Evolutionary conservation across 2,329 filamentous ascomycete genomes (phyloP).

Genomic region (Cladophialophora yegresii): DNA sequence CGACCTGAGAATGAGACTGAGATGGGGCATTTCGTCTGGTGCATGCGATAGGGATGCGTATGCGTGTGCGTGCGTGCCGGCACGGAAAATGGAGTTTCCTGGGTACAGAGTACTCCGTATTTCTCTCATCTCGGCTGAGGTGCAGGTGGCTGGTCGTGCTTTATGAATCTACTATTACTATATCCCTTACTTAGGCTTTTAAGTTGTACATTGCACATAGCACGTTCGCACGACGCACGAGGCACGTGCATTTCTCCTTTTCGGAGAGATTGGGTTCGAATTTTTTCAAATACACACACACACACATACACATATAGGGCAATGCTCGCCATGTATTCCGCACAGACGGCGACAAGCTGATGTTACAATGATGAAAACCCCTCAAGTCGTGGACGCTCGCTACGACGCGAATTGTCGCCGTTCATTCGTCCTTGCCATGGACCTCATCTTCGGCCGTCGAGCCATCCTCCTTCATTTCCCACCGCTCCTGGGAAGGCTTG

Average conservation of each 20-base stretch:
- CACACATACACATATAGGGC: neutral
- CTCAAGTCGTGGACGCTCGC: neutral
- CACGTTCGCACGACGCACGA: too few species aligned
- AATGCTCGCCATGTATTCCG: neutral
- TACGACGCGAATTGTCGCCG: neutral
- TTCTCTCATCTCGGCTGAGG: neutral
- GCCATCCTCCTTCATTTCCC: neutral
- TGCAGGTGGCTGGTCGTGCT: neutral
- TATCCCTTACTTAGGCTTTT: neutral
- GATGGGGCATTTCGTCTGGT: neutral
- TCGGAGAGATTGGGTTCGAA: neutral
- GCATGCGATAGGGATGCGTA: neutral
- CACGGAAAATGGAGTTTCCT: neutral
- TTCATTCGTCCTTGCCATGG: neutral
- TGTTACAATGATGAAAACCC: neutral
- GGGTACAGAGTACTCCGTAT: neutral
- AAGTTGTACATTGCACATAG: neutral
- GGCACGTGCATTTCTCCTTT: neutral
- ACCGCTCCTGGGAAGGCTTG: neutral
- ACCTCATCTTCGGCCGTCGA: neutral
- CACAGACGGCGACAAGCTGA: neutral
- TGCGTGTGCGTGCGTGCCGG: too few species aligned
- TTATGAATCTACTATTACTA: neutral
- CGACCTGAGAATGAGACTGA: slow-evolving; percentile 27
- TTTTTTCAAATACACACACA: neutral